Evolutionary conservation across 306 rosid genomes (phyloP).

Genomic region (Vachellia collinsii): DNA sequence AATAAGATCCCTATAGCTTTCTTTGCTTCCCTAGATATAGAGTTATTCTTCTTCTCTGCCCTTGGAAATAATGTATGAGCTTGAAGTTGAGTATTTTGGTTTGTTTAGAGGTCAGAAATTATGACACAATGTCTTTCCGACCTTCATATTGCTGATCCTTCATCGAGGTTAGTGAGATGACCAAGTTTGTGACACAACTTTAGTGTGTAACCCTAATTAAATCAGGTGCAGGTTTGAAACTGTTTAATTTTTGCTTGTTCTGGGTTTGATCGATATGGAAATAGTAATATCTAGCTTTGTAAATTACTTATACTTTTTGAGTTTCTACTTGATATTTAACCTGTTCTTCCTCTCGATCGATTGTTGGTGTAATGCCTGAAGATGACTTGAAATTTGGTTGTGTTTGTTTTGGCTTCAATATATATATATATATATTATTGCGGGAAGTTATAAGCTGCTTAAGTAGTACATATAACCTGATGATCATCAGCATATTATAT

Average conservation of each 20-base stretch:
- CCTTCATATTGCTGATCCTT: conserved; percentile 29
- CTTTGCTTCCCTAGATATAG: conserved; percentile 57
- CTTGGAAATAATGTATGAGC: conserved; percentile 37
- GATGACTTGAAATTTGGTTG: not conserved
- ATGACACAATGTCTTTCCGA: not conserved
- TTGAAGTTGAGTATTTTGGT: conserved; percentile 26
- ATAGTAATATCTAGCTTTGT: not conserved
- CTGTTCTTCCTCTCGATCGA: not conserved
- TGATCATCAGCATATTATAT: not conserved
- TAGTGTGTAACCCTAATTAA: conserved; percentile 29
- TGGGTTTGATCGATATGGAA: not conserved
- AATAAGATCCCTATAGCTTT: conserved; percentile 35
- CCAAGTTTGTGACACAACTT: conserved; percentile 11
- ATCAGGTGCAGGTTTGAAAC: not conserved
- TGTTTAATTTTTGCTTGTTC: not conserved
- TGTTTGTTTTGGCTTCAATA: not conserved
- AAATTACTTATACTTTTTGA: conserved; percentile 16
- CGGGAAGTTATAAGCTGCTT: not conserved
- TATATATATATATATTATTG: not conserved
- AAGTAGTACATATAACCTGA: not conserved
- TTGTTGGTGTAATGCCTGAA: conserved; percentile 4
- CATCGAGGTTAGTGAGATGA: conserved; percentile 2
- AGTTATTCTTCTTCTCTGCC: conserved; percentile 56
- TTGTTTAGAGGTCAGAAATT: conserved; percentile 26
- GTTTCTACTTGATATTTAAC: not conserved